These are phyloP conservation scores for Verticillium zaregamsianum DNA, from an alignment of 2,329 filamentous ascomycete genomes.

Conservation along the genomic window DNA sequence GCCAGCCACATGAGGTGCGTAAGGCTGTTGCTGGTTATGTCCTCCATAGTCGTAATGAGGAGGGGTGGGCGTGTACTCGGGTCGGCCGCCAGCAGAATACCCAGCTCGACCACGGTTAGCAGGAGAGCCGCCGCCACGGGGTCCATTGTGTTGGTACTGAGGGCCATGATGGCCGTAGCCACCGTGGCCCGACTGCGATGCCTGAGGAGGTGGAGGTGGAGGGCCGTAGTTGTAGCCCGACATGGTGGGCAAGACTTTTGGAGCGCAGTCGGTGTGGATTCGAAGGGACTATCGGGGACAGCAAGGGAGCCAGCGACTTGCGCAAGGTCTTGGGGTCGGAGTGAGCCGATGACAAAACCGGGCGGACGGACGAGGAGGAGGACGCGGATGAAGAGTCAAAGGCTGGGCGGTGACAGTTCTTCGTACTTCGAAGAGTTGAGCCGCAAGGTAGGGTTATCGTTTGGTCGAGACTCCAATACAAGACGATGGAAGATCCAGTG, in stretches of 20 bases:
- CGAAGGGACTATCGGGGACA: not conserved
- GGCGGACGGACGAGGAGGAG: not conserved
- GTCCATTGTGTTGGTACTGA: conserved; percentile 32
- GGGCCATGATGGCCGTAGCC: conserved; percentile 35
- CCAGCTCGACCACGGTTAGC: conserved; percentile 34
- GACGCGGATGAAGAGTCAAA: not conserved
- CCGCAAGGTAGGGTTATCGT: not conserved
- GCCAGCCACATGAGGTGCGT: conserved; percentile 18
- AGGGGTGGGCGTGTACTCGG: conserved; percentile 35
- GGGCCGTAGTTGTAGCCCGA: conserved; percentile 51
- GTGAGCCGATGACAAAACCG: not conserved
- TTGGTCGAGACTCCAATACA: not conserved
- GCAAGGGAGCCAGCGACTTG: not conserved
- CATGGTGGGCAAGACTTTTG: conserved; percentile 27
- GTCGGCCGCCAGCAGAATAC: conserved; percentile 30
- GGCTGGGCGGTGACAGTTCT: not conserved
- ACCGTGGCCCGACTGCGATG: conserved; percentile 23
- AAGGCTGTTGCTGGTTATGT: conserved; percentile 25
- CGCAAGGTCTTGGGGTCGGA: not conserved
- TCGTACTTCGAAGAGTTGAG: not conserved
- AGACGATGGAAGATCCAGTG: not conserved
- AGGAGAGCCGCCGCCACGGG: conserved; percentile 32
- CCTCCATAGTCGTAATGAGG: conserved; percentile 37
- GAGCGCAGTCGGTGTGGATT: not conserved
- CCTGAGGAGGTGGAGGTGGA: conserved; percentile 41